A percentile compares a stretch with the other conserved stretches of the same genome.
Evolutionary conservation across 441 rosid species (phyloP).

Genomic region (Melastoma candidum): DNA sequence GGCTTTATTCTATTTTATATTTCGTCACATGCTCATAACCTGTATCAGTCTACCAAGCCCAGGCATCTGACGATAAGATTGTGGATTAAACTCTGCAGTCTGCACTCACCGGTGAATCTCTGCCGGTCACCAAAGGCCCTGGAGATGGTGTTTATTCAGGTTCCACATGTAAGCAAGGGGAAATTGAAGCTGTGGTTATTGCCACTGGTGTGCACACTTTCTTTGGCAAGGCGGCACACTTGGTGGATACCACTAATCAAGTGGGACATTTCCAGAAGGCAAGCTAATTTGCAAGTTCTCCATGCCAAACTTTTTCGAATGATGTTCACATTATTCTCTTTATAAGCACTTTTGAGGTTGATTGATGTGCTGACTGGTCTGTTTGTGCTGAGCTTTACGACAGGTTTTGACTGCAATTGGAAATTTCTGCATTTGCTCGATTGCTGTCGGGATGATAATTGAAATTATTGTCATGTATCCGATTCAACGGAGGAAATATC

Average conservation of each 20-base stretch:
- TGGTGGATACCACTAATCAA: constrained; percentile 90
- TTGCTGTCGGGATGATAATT: constrained; percentile 82
- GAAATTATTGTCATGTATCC: constrained; percentile 94
- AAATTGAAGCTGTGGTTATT: constrained; percentile 85
- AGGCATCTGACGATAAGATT: constrained; percentile 4
- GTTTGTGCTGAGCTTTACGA: constrained; percentile 10
- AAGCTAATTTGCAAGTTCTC: constrained; percentile 15
- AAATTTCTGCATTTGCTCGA: constrained; percentile 93
- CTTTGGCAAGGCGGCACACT: constrained; percentile 96
- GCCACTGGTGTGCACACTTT: constrained; percentile 95
- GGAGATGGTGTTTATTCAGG: constrained; percentile 96
- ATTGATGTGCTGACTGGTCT: constrained; percentile 2
- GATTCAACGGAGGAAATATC: constrained; percentile 74
- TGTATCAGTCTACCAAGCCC: constrained; percentile 1
- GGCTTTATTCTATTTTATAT: constrained; percentile 1
- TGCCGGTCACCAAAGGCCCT: constrained; percentile 89
- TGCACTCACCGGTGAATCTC: constrained; percentile 94
- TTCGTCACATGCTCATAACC: constrained; percentile 1
- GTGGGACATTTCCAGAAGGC: constrained; percentile 98
- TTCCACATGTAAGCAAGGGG: constrained; percentile 96
- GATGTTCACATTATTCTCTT: constrained; percentile 1
- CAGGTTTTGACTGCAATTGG: constrained; percentile 97
- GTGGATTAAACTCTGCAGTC: constrained; percentile 36
- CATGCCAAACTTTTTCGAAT: not conserved
- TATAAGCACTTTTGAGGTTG: not conserved